Base-by-base conservation (phyloP, 2,329 filamentous ascomycete genomes). In the Talaromyces atroroseus region DNA sequence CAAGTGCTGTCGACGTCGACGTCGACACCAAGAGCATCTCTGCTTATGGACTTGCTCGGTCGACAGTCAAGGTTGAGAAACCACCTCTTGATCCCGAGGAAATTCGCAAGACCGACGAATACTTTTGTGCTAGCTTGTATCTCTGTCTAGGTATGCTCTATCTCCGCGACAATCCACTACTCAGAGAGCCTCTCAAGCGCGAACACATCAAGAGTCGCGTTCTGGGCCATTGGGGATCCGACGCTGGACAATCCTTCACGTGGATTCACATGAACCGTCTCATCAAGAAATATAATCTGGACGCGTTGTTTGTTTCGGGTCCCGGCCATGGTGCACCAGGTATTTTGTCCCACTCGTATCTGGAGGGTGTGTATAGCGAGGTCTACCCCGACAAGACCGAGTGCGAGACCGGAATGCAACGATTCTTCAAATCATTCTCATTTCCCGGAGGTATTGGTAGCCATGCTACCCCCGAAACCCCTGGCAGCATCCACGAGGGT, bases 231-330 rank as follows among this genome's bases (percentile, higher is more conserved):
- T 92, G 89, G 79, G 88, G 88, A 54, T 89, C 86, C 2, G 87
- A 88, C 50, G 85, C 88, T n/a, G 88, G 88, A 14, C 88, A 91
- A 71, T 85, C 87, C 58, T 91, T 92, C 72, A 88, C 87, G 34
- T 91, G 85, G 71, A 88, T 90, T 76, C 88, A 91, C 74, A 87
- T 90, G 79, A 91, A 91, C 72, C 85, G 87, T 34, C 75, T 91
- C 58, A 90, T 91, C 78, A 90, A 88, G 71, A 91, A 90, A 72
- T 88, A 90, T 65, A 82, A 89, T 61, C 74, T 91, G 50, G 80
- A 92, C 65, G 80, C 82, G 29, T 79, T 89, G 63, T 91, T 89
- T 68, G 77, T 92, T 57, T 89, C 86, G 1, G 88, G 88, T 5
- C 88, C 88, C 0, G 88, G 88, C 42, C 88, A 92, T 63, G 88